These are phyloP conservation scores for Hondaea fermentalgiana DNA, from an alignment of 108 stramenopile species.

Conservation along the genomic window DNA sequence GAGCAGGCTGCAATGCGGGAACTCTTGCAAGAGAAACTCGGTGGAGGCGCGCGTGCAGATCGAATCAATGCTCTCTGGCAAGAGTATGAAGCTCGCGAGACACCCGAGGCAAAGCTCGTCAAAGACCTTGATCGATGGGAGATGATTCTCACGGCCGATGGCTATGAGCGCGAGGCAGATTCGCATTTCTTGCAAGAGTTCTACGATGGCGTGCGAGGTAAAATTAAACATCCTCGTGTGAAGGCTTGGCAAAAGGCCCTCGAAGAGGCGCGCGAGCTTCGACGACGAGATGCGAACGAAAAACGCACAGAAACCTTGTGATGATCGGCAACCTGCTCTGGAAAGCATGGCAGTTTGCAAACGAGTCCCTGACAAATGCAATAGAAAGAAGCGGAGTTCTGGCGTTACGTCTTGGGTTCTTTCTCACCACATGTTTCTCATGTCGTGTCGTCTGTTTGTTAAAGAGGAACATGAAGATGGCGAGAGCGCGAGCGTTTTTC, in stretches of 20 bases:
- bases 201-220: neutral
- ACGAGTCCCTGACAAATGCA: no score
- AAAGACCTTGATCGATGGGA: constrained; percentile 76
- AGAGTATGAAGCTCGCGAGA: constrained; percentile 63
- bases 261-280: neutral
- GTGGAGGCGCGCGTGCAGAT: constrained; percentile 1
- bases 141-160: constrained; percentile 71
- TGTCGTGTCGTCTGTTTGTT: no score
- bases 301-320: neutral
- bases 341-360: no score
- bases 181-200: neutral
- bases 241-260: neutral
- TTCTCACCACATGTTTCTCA: no score
- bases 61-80: constrained; percentile 60
- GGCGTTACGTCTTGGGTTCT: no score
- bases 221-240: neutral
- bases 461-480: no score
- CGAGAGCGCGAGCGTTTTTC: no score
- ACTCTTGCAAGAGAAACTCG: constrained; percentile 22
- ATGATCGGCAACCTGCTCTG: no score
- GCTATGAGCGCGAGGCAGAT: constrained; percentile 58
- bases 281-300: neutral
- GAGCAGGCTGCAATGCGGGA: constrained; percentile 60
- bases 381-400: no score
- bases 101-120: constrained; percentile 50